Evolutionary conservation across 73 alveolate genomes (phyloP).

Genomic region (Symbiodinium pilosum): DNA sequence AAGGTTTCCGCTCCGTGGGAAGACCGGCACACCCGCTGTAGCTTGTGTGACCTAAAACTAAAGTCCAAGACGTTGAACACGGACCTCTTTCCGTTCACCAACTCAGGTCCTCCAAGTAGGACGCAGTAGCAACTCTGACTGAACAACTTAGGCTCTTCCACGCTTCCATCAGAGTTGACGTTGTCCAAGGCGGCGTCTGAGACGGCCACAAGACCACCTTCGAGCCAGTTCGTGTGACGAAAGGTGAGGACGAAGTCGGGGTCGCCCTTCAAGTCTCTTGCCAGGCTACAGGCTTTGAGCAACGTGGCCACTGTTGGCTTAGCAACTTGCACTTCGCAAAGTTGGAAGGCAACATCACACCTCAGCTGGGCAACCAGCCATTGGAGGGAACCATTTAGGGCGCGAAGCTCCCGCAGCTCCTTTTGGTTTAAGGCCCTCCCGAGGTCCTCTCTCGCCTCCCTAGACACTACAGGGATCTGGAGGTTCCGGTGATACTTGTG

Average conservation of each 20-base stretch:
- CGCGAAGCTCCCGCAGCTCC: neutral
- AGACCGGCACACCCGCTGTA: neutral
- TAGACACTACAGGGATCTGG: neutral
- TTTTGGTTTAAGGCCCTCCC: neutral
- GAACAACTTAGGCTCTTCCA: neutral
- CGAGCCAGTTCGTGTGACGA: neutral
- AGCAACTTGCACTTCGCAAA: neutral
- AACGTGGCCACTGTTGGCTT: neutral
- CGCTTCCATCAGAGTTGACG: neutral
- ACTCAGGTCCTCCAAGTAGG: neutral
- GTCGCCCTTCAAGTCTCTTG: neutral
- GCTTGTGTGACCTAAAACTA: neutral
- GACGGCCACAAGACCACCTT: neutral
- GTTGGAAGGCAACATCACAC: neutral
- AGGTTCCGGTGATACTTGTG: conserved; percentile 10
- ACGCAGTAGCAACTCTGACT: neutral
- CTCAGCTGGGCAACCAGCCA: conserved; percentile 18
- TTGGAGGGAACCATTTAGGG: neutral
- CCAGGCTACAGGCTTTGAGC: neutral
- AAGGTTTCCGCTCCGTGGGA: neutral
- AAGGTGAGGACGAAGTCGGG: neutral
- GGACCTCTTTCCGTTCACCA: neutral
- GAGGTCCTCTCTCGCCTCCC: neutral
- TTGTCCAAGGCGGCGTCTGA: neutral
- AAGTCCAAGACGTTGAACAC: neutral